Base-by-base conservation (phyloP, 1,284 basidiomycete genomes). In the Violaceomyces palustris region DNA sequence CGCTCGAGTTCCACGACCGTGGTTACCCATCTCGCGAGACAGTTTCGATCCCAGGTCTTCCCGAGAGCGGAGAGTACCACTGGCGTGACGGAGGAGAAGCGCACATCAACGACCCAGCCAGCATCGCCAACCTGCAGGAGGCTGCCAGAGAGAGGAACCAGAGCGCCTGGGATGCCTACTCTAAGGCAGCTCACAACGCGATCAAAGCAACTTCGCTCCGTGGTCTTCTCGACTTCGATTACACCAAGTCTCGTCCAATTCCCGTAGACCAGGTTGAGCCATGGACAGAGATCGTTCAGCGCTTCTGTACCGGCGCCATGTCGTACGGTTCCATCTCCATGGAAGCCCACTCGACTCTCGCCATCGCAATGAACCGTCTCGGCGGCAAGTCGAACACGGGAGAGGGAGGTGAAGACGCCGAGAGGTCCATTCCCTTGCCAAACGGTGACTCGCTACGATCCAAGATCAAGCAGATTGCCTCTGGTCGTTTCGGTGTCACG, bases 381-480 rank as follows among this genome's bases (percentile, higher is more conserved):
- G 67, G 67, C 35, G 67, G 65, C 36, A 68, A 68, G 58, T 67
- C 64, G 39, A 68, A 69, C 58, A 69, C 67, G 19, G 67, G 67
- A 44, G 66, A 70, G 40, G 67, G 67, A 42, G 67, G 66, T 54
- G 67, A 70, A 45, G 66, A 70, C 42, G 61, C 67, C 12, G 67
- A 70, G 51, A 62, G 66, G 18, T 70, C 67, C 33, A 70, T 68
- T 31, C 67, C 67, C 8, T 53, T 70, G 11, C 67, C 67, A 41
- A 68, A 70, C 41, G 67, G 67, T 29, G 67, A 68, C 54, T 70
- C 67, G 45, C 57, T 70, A 23, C 67, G 66, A 29, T 64, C 61
- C 42, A 68, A 67, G 59, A 70, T 70, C 55, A 70, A 70, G 61
- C 67, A 70, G 58, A 67, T 70, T 26, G 67, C 66, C 35, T 68